These are phyloP conservation scores for Fusarium abutilonis DNA, from an alignment of 2,329 filamentous ascomycete species.

Conservation along the genomic window DNA sequence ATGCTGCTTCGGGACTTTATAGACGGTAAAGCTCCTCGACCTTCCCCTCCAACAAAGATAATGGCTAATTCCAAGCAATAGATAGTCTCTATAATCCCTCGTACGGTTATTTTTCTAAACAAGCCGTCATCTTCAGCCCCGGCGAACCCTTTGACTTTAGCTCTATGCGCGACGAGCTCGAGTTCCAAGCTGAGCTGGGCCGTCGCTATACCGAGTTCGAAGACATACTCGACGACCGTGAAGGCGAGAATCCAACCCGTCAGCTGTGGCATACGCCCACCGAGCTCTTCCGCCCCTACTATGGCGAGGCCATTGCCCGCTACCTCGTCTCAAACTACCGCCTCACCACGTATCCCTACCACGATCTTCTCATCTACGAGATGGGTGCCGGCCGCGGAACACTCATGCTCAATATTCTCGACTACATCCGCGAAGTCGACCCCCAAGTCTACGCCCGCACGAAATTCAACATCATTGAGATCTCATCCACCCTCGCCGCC, in stretches of 20 bases:
- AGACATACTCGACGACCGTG: conserved; percentile 79
- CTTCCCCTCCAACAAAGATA: conserved; percentile 4
- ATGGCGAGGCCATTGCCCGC: conserved; percentile 95
- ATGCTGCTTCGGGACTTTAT: conserved; percentile 99
- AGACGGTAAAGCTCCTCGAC: conserved; percentile 69
- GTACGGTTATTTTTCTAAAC: conserved; percentile 96
- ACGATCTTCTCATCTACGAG: conserved; percentile 97
- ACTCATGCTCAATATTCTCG: conserved; percentile 96
- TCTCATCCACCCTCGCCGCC: conserved; percentile 81
- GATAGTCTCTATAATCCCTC: conserved; percentile 94
- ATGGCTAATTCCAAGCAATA: conserved; percentile 50
- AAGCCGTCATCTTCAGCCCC: conserved; percentile 94
- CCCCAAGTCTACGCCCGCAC: conserved; percentile 94
- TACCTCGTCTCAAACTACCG: conserved; percentile 97
- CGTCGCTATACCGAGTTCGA: conserved; percentile 90
- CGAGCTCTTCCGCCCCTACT: conserved; percentile 94
- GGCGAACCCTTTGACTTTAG: conserved; percentile 92
- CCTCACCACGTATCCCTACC: conserved; percentile 90
- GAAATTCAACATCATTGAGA: conserved; percentile 95
- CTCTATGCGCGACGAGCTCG: conserved; percentile 80
- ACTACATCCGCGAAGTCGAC: conserved; percentile 91
- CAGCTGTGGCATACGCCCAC: conserved; percentile 99
- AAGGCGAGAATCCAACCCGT: conserved; percentile 73
- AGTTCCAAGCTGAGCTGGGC: conserved; percentile 81
- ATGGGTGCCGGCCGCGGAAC: conserved; percentile 98